Evolutionary conservation across 2,329 filamentous ascomycete genomes (phyloP).

Genomic region (Paracorniculantispora psalliotae): DNA sequence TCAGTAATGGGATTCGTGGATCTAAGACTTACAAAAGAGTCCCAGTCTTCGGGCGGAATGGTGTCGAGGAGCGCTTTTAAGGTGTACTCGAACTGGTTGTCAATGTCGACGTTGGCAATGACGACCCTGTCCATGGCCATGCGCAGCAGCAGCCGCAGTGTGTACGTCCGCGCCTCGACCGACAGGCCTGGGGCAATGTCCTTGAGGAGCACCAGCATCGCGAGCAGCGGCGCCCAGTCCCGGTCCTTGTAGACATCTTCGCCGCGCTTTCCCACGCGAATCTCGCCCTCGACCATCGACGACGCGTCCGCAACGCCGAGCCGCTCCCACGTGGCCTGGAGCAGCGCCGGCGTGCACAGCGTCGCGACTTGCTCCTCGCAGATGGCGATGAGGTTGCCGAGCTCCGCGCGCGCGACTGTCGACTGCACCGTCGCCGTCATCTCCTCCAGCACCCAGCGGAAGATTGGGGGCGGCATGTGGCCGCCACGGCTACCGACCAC

Average conservation of each 20-base stretch:
- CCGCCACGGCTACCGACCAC: conserved; percentile 30
- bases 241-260: conserved; percentile 30
- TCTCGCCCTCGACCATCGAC: conserved; percentile 28
- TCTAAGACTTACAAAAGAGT: conserved; percentile 36
- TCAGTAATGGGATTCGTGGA: not conserved
- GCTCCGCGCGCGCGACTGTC: conserved; percentile 53
- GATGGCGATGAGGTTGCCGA: conserved; percentile 49
- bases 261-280: conserved; percentile 19
- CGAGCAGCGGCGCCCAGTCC: conserved; percentile 42
- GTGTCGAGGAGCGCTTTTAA: conserved; percentile 39
- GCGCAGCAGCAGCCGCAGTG: conserved; percentile 45
- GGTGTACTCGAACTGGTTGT: conserved; percentile 36
- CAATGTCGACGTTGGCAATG: conserved; percentile 37
- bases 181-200: conserved; percentile 33
- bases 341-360: conserved; percentile 39
- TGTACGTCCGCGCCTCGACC: conserved; percentile 31
- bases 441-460: conserved; percentile 62
- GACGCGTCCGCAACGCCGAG: conserved; percentile 53
- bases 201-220: conserved; percentile 39
- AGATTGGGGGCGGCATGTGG: conserved; percentile 60
- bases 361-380: conserved; percentile 39
- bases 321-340: conserved; percentile 51
- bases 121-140: conserved; percentile 52
- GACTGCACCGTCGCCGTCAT: conserved; percentile 53
- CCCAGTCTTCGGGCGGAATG: conserved; percentile 35